Base-by-base conservation (phyloP, 1,139 yeast species). In the Eremothecium cymbalariae region DNA sequence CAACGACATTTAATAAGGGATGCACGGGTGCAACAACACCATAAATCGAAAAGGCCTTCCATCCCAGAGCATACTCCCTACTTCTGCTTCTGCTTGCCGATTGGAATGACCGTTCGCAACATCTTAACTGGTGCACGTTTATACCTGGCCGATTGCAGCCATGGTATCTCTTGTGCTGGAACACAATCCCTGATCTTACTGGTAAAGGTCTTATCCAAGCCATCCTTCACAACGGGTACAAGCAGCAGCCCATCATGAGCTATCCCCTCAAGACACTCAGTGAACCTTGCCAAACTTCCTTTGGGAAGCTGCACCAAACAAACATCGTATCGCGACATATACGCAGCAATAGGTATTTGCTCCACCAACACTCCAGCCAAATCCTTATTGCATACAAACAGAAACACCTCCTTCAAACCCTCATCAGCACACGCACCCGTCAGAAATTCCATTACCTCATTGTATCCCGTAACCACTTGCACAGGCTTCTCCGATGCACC, bases 311-410 rank as follows among this genome's bases (percentile, higher is more conserved):
- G 57, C 14, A 52, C 48, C 24, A 53, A 26, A 7, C 45, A 44
- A n/a, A 48, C 50, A 9, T 40, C 28, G 14, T 33, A 30, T 2
- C 24, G 28, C 12, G 53, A 42, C 35, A 44, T 40, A 28, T 43
- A 47, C 31, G 50, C 40, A 21, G 53, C 32, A 13, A 49, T 28
- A 6, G 59, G 59, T 2, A 55, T 31, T 31, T 55, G 59, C 31
- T 52, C 47, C 22, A 51, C 24, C 20, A 53, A 30, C 4, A 55
- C 46, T 3, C 36, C 20, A 3, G 59, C 47, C 12, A 50, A 34
- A 25, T 54, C 59, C 26, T 41, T 46, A 21, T 46, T 49, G 41
- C 58, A 54, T 8, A 45, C 58, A 34, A 51, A 53, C 18, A 54
- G 33, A 17, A 50, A 30, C 7, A 35, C 45, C 2, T 27, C 27